Base-by-base conservation (phyloP, 2,329 filamentous ascomycete genomes). In the Albophoma yamanashiensis region DNA sequence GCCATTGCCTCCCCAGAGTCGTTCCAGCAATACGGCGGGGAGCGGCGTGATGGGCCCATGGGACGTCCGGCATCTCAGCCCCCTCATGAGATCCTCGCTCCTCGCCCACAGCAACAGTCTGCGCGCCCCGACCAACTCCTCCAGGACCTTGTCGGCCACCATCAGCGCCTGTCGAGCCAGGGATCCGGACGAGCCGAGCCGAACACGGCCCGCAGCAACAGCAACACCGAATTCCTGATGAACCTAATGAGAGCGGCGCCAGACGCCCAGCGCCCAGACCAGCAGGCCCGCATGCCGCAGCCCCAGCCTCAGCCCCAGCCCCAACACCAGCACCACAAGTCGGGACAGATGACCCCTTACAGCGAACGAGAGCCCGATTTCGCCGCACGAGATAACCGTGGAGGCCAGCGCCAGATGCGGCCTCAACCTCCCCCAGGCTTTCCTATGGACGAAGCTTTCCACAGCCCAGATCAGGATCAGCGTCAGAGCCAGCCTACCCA, bases 191-290 rank as follows among this genome's bases (percentile, higher is more conserved):
- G 81, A 40, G 71, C 74, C 42, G 80, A 83, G 58, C 76, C 77
- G 61, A 74, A 64, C 65, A 64, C 62, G 59, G 70, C 70, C 65
- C 77, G 75, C 56, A 80, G 77, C 69, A 86, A 82, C 70, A 84
- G 80, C 66, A 89, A 93, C 66, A 84, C 88, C n/a, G 89, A 95
- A 64, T 92, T 94, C 70, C 77, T 96, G 56, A 89, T 96, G 74
- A 89, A 87, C 62, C 80, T 96, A 38, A 94, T 96, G 89, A 79
- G 81, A 61, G 75, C 75, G 43, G 70, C 69, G 1, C 76, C 80
- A 0, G 81, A 85, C 36, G 71, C 75, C 7, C 79, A 79, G 45
- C 74, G 78, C 62, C 75, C 76, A 40, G 83, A 85, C 58, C 82
- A 82, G 60, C 68, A 56, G n/a, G 59, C 61, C 27, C 62, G 58